These are phyloP conservation scores for Lasiodiplodia sp. DNA, from an alignment of 2,329 filamentous ascomycete genomes.

Conservation along the genomic window DNA sequence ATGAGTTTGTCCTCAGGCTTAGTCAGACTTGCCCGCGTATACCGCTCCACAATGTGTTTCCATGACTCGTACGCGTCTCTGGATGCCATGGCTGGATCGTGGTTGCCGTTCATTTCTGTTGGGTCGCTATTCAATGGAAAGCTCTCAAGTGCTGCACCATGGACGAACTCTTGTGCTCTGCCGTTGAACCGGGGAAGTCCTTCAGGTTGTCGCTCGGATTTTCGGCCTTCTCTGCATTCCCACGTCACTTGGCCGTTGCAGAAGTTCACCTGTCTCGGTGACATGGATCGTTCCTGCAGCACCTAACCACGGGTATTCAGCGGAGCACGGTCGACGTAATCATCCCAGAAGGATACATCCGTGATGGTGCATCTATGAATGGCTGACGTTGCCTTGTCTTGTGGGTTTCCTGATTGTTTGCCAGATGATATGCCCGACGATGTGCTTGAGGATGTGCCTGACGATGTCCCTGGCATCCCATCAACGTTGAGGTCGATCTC, in stretches of 20 bases:
- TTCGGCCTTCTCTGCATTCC: neutral
- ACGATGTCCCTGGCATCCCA: too few relatives aligned
- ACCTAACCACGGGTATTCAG: neutral
- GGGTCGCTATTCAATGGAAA: neutral
- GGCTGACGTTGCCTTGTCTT: too few relatives aligned
- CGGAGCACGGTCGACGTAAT: neutral
- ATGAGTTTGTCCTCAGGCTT: neutral
- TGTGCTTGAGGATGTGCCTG: too few relatives aligned
- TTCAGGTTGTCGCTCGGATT: neutral
- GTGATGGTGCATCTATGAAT: neutral
- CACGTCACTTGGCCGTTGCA: neutral
- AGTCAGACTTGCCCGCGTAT: neutral
- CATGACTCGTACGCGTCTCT: neutral
- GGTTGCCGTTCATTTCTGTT: too few relatives aligned
- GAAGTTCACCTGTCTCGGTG: neutral
- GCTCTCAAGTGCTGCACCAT: neutral
- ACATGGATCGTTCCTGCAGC: neutral
- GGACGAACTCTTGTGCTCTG: neutral
- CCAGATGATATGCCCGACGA: too few relatives aligned
- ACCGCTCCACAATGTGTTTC: neutral
- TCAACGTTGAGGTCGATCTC: neutral
- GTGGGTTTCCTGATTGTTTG: too few relatives aligned
- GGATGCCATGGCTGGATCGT: accelerated
- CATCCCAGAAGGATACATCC: neutral
- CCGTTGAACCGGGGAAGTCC: neutral